A percentile compares a stretch with the other conserved stretches of the same genome.
Evolutionary conservation across 495 filamentous ascomycete genomes (phyloP).

Genomic region (Aspergillus nanangensis): DNA sequence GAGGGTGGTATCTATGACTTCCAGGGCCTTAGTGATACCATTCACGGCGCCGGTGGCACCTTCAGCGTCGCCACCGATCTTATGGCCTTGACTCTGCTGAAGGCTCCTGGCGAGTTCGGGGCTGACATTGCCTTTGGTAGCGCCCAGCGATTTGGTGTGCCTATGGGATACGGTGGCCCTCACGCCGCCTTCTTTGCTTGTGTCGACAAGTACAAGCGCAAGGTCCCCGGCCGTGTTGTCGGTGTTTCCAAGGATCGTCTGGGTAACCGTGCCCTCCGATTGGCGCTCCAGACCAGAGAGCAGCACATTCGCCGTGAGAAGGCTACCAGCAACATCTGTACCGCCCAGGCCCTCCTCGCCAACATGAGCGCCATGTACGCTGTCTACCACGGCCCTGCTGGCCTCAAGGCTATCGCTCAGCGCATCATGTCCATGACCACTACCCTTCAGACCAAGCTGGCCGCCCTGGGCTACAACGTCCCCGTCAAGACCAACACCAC

Average conservation of each 20-base stretch:
- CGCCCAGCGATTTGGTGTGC: conserved; percentile 91
- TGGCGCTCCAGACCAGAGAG: conserved; percentile 91
- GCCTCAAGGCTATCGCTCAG: conserved; percentile 81
- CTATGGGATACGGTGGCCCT: conserved; percentile 89
- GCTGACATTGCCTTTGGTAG: conserved; percentile 97
- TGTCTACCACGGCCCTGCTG: conserved; percentile 90
- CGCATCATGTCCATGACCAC: conserved; percentile 66
- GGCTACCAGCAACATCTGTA: conserved; percentile 98
- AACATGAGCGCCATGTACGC: conserved; percentile 99
- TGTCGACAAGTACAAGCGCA: conserved; percentile 87
- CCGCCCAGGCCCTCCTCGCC: conserved; percentile 88
- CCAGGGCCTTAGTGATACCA: conserved; percentile 63
- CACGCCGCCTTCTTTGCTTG: conserved; percentile 98
- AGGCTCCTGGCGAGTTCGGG: conserved; percentile 91
- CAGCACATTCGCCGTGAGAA: conserved; percentile 98
- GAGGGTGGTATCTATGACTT: conserved; percentile 79
- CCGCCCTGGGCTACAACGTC: conserved; percentile 61
- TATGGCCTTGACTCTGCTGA: conserved; percentile 82
- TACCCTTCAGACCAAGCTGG: conserved; percentile 63
- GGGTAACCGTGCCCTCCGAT: conserved; percentile 76
- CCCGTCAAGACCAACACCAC: conserved; percentile 47
- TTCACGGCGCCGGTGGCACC: conserved; percentile 75
- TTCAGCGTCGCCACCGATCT: conserved; percentile 91
- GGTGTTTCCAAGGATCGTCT: conserved; percentile 91
- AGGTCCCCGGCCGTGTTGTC: conserved; percentile 90